Percentiles rank a stretch among this genome's conserved stretches.
Conservation (phyloP, 1,284 basidiomycete genomes). For the Anthracocystis panici-leucophaei region DNA sequence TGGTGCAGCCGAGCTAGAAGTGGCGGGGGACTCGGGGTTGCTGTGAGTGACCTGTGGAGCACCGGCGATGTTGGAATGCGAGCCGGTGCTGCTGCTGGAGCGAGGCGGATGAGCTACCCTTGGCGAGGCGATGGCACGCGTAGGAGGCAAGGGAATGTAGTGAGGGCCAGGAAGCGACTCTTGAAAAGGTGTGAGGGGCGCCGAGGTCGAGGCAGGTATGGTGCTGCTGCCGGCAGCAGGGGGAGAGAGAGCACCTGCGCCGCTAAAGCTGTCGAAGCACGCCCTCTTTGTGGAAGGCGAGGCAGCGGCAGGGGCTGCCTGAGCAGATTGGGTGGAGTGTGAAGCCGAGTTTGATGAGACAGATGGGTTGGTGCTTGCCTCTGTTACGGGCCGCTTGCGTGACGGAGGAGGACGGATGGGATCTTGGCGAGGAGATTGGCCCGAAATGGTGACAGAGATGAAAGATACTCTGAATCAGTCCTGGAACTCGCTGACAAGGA, state of each 20-base stretch:
- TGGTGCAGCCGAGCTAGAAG: slow-evolving; percentile 9
- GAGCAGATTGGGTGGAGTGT: slow-evolving; percentile 2
- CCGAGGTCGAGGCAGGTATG: background rate
- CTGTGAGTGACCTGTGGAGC: slow-evolving; percentile 2
- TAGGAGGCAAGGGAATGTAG: slow-evolving; percentile 37
- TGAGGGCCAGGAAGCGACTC: slow-evolving; percentile 32
- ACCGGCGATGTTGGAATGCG: background rate
- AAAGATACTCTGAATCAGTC: slow-evolving; percentile 23
- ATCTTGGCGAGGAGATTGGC: slow-evolving; percentile 19
- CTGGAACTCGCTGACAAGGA: slow-evolving; percentile 27
- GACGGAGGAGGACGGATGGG: slow-evolving; percentile 31
- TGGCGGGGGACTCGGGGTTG: slow-evolving; percentile 29
- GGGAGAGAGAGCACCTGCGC: slow-evolving; percentile 15
- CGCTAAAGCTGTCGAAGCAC: slow-evolving; percentile 41
- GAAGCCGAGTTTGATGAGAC: slow-evolving; percentile 13
- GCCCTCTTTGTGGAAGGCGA: slow-evolving; percentile 42
- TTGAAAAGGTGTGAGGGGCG: slow-evolving; percentile 24
- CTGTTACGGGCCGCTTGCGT: slow-evolving; percentile 43
- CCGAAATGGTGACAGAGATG: slow-evolving; percentile 42
- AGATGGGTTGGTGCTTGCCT: slow-evolving; percentile 11
- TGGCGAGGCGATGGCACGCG: slow-evolving; percentile 34
- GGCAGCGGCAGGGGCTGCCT: slow-evolving; percentile 38
- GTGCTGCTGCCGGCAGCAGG: slow-evolving; percentile 1
- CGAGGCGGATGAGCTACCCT: slow-evolving; percentile 13
- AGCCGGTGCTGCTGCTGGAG: slow-evolving; percentile 24